Base-by-base conservation (phyloP, 257 asterid species). In the Solanum pennellii region DNA sequence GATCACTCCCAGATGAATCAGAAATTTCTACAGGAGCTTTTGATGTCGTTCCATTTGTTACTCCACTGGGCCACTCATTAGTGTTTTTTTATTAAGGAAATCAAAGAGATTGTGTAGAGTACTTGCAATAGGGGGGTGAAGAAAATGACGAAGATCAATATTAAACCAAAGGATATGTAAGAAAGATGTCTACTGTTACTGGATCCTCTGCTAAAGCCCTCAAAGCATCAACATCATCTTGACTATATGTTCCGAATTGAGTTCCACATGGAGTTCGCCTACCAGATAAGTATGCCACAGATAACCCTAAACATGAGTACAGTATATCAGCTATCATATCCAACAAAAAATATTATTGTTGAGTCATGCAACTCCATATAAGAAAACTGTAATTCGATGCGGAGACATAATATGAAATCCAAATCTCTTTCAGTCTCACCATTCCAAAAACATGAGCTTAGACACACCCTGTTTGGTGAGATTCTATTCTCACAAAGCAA, bases 141-240 rank as follows among this genome's bases (percentile, higher is more conserved):
- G 31, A 80, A 80, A 89, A 88, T 87, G 88, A 88, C 74, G 83
- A 60, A 84, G 74, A 56, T 23, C 33, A 79, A 15, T 75, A 44
- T 77, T 21, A 74, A 89, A 72, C 39, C 79, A 73, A 94, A 97
- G 99, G 98, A 95, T 95, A 97, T 97, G 98, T 92, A 89, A 97
- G 90, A 92, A 97, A 97, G 80, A 97, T 90, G 92, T 97, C 99
- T 14, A 94, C 91, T 83, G 92, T 90, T 89, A 94, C 98, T 69
- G 96, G 93, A 86, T 97, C 98, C 92, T 97, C 99, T 33, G 95
- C 94, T 84, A 95, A 90, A 21, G 99, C 98, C 93, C 98, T 90
- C 92, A 97, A 88, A 44, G 98, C 98, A 94, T 94, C 99, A 90
- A 95, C 93, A 88, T 97, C 99, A 83, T 97, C 98, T 92, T 94